A percentile compares a stretch with the other conserved stretches of the same genome.
phyloP scores from a whole-genome alignment of 768 basidiomycete species.

The Boletus sp. region DNA sequence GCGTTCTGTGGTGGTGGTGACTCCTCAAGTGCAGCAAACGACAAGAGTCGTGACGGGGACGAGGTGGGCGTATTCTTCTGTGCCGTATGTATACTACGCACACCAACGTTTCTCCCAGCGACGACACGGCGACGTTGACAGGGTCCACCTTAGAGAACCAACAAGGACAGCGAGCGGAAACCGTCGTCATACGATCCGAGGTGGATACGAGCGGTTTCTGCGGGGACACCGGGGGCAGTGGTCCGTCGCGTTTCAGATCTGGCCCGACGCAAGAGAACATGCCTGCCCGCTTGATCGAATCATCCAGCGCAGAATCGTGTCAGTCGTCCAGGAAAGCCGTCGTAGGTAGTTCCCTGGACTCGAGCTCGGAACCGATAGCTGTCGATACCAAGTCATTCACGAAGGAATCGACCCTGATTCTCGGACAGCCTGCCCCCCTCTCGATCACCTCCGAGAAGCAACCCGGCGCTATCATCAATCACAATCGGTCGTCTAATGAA shows the following conservation, averaged over 20 bases:
- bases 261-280: not conserved
- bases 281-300: not conserved
- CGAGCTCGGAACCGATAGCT: too few relatives aligned
- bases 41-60: not conserved
- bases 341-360: not conserved
- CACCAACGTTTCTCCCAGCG: not conserved
- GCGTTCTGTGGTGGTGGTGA: not conserved
- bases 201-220: not conserved
- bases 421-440: not conserved
- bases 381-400: not conserved
- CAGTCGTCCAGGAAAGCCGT: not conserved
- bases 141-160: not conserved
- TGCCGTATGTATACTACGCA: not conserved
- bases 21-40: conserved; percentile 4
- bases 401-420: not conserved
- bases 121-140: not conserved
- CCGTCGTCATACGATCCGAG: not conserved
- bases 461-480: not conserved
- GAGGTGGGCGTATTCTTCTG: conserved; percentile 1
- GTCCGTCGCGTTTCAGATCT: not conserved
- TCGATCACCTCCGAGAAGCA: not conserved
- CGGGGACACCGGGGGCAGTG: not conserved
- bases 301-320: not conserved
- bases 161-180: not conserved
- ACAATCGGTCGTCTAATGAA: not conserved